These are phyloP conservation scores for Nakazawaea pomicola DNA, from an alignment of 805 yeast species.

Conservation along the genomic window DNA sequence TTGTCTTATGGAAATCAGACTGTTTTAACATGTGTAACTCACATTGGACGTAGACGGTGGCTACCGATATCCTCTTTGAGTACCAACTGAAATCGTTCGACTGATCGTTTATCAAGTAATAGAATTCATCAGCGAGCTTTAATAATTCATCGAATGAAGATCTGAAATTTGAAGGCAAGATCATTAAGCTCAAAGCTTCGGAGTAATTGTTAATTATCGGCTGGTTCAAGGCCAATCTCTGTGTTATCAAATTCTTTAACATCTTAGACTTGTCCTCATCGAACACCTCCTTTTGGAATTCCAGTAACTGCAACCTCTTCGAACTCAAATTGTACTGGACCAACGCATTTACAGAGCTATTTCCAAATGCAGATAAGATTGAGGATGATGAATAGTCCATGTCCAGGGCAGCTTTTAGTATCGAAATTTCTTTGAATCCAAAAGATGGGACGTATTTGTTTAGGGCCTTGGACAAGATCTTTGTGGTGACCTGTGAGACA, in stretches of 20 bases:
- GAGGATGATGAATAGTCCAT: slow-evolving; percentile 36
- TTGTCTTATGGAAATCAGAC: slow-evolving; percentile 56
- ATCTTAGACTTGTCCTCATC: slow-evolving; percentile 14
- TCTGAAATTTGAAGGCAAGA: slow-evolving; percentile 57
- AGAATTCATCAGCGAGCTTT: slow-evolving; percentile 75
- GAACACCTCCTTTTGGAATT: slow-evolving; percentile 19
- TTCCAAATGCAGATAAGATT: slow-evolving; percentile 33
- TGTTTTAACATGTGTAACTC: slow-evolving; percentile 84
- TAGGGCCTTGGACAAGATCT: slow-evolving; percentile 28
- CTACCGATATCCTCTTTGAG: slow-evolving; percentile 69
- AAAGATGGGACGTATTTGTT: slow-evolving; percentile 32
- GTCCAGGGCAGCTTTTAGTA: slow-evolving; percentile 38
- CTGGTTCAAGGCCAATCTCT: slow-evolving; percentile 46
- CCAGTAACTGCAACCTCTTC: slow-evolving; percentile 33
- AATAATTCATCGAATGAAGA: slow-evolving; percentile 64
- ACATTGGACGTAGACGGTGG: slow-evolving; percentile 64
- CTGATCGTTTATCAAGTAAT: slow-evolving; percentile 71
- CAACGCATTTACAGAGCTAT: slow-evolving; percentile 25
- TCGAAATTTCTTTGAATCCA: slow-evolving; percentile 39
- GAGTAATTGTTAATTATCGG: slow-evolving; percentile 40
- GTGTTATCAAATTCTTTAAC: slow-evolving; percentile 28
- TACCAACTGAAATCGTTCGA: slow-evolving; percentile 91
- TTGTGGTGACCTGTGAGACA: slow-evolving; percentile 30
- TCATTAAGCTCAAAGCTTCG: slow-evolving; percentile 54
- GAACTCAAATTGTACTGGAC: slow-evolving; percentile 41